Conservation (phyloP, 2,329 filamentous ascomycete species). For the Aureobasidium sp. region DNA sequence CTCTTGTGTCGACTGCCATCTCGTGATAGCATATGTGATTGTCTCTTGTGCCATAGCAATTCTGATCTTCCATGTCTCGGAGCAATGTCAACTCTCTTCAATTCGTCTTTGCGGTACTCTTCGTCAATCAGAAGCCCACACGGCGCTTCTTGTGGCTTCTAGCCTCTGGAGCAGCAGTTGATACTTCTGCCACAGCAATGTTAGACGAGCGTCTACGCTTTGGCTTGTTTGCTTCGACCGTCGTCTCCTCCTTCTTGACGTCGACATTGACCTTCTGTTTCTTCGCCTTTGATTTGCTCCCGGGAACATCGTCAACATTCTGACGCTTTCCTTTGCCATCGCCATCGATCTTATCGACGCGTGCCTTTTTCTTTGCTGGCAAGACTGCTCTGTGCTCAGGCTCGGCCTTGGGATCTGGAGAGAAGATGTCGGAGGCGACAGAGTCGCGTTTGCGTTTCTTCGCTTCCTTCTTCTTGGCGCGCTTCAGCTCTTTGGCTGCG, state of each 20-base stretch:
- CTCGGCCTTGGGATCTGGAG: constrained; percentile 14
- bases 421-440: constrained; percentile 21
- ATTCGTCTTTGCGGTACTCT: background rate
- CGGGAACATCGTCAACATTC: background rate
- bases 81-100: background rate
- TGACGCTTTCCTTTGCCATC: background rate
- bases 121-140: background rate
- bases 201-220: constrained; percentile 10
- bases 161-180: background rate
- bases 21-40: background rate
- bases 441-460: constrained; percentile 31
- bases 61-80: background rate
- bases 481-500: constrained; percentile 24
- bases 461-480: constrained; percentile 18
- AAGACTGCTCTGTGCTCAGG: background rate
- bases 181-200: background rate
- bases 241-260: background rate
- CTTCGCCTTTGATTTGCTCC: background rate
- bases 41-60: background rate
- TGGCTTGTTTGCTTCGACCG: background rate
- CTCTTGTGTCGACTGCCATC: too few relatives aligned
- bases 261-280: background rate
- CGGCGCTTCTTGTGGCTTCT: constrained; percentile 3
- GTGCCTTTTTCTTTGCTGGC: constrained; percentile 15
- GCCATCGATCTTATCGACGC: background rate